phyloP scores from a whole-genome alignment of 1,284 basidiomycete genomes.

The Vanrija sp. region DNA sequence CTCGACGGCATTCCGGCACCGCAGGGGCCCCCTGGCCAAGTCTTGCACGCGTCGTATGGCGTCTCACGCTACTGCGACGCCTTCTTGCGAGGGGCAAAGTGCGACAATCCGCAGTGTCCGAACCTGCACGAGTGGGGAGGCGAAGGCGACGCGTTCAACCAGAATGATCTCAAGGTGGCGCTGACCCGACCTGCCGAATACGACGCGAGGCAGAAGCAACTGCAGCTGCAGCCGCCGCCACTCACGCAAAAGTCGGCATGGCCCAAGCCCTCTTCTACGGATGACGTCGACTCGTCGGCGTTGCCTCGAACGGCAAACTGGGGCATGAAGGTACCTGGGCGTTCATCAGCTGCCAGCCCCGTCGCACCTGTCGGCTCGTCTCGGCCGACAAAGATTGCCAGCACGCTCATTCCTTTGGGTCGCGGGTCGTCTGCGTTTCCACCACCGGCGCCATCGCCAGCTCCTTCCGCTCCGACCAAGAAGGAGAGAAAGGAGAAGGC shows the following conservation, averaged over 20 bases:
- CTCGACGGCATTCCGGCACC: conserved; percentile 87
- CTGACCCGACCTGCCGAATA: conserved; percentile 44
- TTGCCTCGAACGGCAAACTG: conserved; percentile 79
- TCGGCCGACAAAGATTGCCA: conserved; percentile 32
- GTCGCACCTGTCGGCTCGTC: conserved; percentile 22
- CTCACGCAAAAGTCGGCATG: conserved; percentile 30
- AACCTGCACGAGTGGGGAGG: conserved; percentile 97
- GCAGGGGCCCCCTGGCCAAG: conserved; percentile 64
- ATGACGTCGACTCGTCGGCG: conserved; percentile 49
- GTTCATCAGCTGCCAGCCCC: conserved; percentile 8
- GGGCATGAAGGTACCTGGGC: conserved; percentile 50
- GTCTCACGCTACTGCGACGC: conserved; percentile 98
- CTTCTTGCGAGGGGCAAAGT: conserved; percentile 82
- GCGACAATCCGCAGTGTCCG: conserved; percentile 71
- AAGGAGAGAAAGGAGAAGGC: conserved; percentile 18
- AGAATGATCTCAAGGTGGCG: conserved; percentile 85
- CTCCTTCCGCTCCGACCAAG: conserved; percentile 49
- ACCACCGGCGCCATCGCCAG: conserved; percentile 63
- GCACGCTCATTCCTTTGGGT: conserved; percentile 39
- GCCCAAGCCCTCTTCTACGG: conserved; percentile 34
- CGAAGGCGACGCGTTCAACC: conserved; percentile 93
- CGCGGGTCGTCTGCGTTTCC: conserved; percentile 35
- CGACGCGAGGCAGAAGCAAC: conserved; percentile 42
- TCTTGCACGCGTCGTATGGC: conserved; percentile 90
- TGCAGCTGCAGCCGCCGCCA: conserved; percentile 26